Percentiles rank a stretch among this genome's conserved stretches.
Conservation (phyloP, 805 yeast species). For the Pachysolen tannophilus region DNA sequence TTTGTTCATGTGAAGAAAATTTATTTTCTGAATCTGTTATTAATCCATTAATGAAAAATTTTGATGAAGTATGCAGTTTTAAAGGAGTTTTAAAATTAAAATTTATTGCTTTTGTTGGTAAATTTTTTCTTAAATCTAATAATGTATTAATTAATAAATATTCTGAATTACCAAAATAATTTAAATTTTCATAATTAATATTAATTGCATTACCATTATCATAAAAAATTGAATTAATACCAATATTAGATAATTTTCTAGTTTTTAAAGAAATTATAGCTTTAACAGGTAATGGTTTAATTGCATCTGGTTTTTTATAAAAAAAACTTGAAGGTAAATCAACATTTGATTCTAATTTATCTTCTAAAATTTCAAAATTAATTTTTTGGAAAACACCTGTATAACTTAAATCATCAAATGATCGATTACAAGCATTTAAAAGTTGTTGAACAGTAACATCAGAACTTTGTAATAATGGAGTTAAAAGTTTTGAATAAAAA, state of each 20-base stretch:
- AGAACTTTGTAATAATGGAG: constrained; percentile 31
- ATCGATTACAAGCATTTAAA: constrained; percentile 16
- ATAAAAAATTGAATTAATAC: constrained; percentile 26
- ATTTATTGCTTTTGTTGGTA: constrained; percentile 44
- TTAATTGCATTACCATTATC: constrained; percentile 26
- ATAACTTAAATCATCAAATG: constrained; percentile 16
- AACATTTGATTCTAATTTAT: constrained; percentile 6
- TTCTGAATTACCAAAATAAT: constrained; percentile 67
- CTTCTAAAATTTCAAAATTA: constrained; percentile 13
- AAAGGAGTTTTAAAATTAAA: constrained; percentile 36
- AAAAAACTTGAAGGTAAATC: constrained; percentile 4
- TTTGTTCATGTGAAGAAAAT: constrained; percentile 40
- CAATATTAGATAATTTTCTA: constrained; percentile 18
- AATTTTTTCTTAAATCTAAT: constrained; percentile 33
- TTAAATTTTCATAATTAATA: constrained; percentile 30
- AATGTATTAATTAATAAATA: constrained; percentile 40
- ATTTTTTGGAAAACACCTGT: constrained; percentile 21
- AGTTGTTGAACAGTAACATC: constrained; percentile 36
- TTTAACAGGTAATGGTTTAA: constrained; percentile 23
- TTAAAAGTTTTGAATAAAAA: constrained; percentile 36
- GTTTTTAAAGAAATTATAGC: constrained; percentile 27
- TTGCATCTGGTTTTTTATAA: neutral
- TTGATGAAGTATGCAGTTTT: constrained; percentile 33
- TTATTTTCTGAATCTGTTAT: constrained; percentile 35
- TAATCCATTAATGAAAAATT: constrained; percentile 38